Evolutionary conservation across 805 yeast species (phyloP).

Genomic region (Candida adriatica): DNA sequence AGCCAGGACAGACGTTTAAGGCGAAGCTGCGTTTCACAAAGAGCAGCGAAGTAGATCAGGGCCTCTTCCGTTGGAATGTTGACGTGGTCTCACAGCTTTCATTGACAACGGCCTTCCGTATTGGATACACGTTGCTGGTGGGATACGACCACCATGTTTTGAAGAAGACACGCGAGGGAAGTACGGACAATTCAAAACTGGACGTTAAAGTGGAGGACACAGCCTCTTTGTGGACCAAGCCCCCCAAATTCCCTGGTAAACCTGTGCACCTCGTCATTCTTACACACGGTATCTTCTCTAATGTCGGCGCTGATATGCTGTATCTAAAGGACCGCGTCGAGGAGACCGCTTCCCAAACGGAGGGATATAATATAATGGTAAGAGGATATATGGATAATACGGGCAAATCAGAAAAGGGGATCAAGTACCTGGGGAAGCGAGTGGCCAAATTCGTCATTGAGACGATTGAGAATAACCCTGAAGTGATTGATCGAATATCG

Average conservation of each 20-base stretch:
- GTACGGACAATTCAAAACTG: background rate
- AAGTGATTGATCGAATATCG: slow-evolving; percentile 57
- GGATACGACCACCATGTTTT: slow-evolving; percentile 34
- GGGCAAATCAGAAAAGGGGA: slow-evolving; percentile 85
- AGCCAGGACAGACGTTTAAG: slow-evolving; percentile 66
- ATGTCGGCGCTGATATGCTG: slow-evolving; percentile 83
- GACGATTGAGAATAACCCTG: slow-evolving; percentile 35
- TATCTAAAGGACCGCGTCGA: slow-evolving; percentile 80
- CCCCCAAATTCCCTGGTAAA: slow-evolving; percentile 38
- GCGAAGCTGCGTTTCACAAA: slow-evolving; percentile 45
- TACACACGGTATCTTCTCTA: slow-evolving; percentile 92
- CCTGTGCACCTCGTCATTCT: slow-evolving; percentile 80
- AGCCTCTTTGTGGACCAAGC: slow-evolving; percentile 67
- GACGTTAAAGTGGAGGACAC: slow-evolving; percentile 40
- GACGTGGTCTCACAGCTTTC: slow-evolving; percentile 79
- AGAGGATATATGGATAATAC: slow-evolving; percentile 80
- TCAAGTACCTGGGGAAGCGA: slow-evolving; percentile 74
- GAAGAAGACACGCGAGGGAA: slow-evolving; percentile 8
- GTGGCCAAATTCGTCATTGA: slow-evolving; percentile 62
- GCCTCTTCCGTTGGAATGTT: slow-evolving; percentile 60
- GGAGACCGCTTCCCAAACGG: slow-evolving; percentile 18
- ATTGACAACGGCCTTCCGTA: slow-evolving; percentile 60
- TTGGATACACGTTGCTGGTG: slow-evolving; percentile 58
- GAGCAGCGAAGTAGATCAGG: slow-evolving; percentile 28
- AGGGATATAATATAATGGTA: slow-evolving; percentile 51